Base-by-base conservation (phyloP, 78 protist species). In the Planoprotostelium fungivorum region DNA sequence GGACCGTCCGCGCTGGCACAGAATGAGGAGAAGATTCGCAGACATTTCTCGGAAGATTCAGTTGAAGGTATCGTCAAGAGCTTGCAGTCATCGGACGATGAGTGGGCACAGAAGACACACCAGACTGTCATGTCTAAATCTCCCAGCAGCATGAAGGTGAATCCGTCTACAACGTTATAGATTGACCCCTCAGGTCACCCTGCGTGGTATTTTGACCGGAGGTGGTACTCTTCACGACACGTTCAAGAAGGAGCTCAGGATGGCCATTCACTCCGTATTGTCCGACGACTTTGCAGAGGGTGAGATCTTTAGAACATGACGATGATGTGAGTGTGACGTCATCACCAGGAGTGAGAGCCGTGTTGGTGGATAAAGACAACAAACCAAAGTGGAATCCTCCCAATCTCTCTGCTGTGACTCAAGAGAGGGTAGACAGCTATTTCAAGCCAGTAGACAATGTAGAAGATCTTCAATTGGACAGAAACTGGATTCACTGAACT, bases 321-420 rank as follows among this genome's bases (percentile, higher is more conserved):
- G 31, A 51, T 51, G 73, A 51, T 16, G 73, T 25, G 73, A n/a
- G n/a, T n/a, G n/a, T n/a, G n/a, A n/a, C n/a, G n/a, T n/a, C n/a
- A n/a, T n/a, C n/a, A n/a, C n/a, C n/a, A 84, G 95, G 95, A 37
- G 95, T 93, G 0, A 83, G 95, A 63, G 95, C 95, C 29, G 29
- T 93, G 1, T 38, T 93, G 34, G 95, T 93, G 34, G 95, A 93
- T 85, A 93, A 93, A 51, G 95, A 93, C 87, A 93, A 90, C 51
- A 93, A 93, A 31, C 95, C 95, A 89, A 87, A 93, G 51, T 93
- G 95, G 95, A 63, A 38, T 0, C 95, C 95, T 37, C 1, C 86
- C 16, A 34, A 88, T 23, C 34, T 93, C 1, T 29, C 31, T 5
- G 86, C 88, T 63, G 92, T 93, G 0, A 83, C 92, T 10, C 87